phyloP scores from a whole-genome alignment of 441 rosid genomes.

The Pelargonium cotyledonis region DNA sequence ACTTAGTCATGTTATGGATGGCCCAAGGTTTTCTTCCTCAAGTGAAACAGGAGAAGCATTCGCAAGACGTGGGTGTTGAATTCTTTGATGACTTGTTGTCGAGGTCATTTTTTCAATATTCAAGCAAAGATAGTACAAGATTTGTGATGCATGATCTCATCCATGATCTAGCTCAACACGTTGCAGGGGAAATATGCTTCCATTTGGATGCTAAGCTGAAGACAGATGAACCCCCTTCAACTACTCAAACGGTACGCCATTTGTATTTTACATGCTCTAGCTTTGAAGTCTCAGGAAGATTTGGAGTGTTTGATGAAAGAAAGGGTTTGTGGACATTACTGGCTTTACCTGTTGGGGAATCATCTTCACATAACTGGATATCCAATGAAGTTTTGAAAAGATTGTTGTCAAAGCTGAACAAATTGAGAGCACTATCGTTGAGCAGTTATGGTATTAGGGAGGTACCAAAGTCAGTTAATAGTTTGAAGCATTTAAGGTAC shows the following conservation, averaged over 20 bases:
- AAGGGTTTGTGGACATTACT: too few relatives aligned
- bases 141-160: conserved; percentile 18
- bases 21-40: conserved; percentile 3
- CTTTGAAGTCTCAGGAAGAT: too few relatives aligned
- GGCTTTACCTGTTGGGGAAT: too few relatives aligned
- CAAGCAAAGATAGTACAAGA: not conserved
- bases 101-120: conserved; percentile 14
- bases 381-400: not conserved
- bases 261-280: too few relatives aligned
- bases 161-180: conserved; percentile 12
- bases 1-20: conserved; percentile 14
- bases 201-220: not conserved
- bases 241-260: not conserved
- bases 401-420: not conserved
- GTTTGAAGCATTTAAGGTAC: conserved; percentile 9
- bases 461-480: not conserved
- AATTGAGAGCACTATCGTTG: conserved; percentile 9
- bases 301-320: too few relatives aligned
- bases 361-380: too few relatives aligned
- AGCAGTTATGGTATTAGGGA: too few relatives aligned
- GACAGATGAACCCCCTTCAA: not conserved
- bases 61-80: conserved; percentile 3
- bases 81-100: not conserved
- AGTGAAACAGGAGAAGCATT: not conserved
- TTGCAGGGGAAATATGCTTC: not conserved